Conservation (phyloP, 495 filamentous ascomycete genomes). For the Podospora didyma region DNA sequence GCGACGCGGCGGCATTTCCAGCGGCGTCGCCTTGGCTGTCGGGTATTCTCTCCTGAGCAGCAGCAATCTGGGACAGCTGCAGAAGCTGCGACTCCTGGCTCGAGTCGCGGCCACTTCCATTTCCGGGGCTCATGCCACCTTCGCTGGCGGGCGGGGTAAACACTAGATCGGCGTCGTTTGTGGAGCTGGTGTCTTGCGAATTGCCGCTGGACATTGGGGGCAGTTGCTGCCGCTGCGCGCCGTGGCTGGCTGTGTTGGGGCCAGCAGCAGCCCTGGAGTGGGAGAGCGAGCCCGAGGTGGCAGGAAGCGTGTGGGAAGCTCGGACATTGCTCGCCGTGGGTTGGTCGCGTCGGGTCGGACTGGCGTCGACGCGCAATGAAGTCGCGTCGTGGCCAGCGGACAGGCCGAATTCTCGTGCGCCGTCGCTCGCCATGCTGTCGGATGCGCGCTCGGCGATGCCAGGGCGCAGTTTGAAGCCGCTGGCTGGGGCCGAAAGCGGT, state of each 20-base stretch:
- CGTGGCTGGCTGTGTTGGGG: neutral
- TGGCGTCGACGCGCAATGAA: conserved; percentile 10
- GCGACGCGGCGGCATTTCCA: conserved; percentile 29
- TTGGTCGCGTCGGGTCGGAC: conserved; percentile 17
- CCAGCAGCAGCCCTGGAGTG: neutral
- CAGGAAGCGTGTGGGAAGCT: conserved; percentile 7
- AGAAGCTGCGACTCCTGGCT: conserved; percentile 48
- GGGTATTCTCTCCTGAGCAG: conserved; percentile 44
- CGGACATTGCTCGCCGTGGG: neutral
- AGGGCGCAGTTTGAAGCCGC: conserved; percentile 1
- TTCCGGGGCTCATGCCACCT: conserved; percentile 33
- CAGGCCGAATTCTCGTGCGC: conserved; percentile 3
- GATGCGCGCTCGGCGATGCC: conserved; percentile 10
- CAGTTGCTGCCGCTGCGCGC: conserved; percentile 14
- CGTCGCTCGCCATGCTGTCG: conserved; percentile 1
- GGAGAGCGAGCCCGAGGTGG: neutral
- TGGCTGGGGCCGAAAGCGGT: conserved; percentile 14
- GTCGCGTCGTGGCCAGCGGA: conserved; percentile 15
- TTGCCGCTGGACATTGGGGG: conserved; percentile 34
- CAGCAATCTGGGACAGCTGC: conserved; percentile 51
- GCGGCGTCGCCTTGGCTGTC: conserved; percentile 21
- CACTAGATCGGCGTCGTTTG: conserved; percentile 39
- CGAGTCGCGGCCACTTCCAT: conserved; percentile 31
- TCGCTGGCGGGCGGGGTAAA: conserved; percentile 48
- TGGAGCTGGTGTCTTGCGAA: conserved; percentile 39